Percentiles rank a stretch among this genome's conserved stretches.
Evolutionary conservation across 2,329 filamentous ascomycete genomes (phyloP).

Genomic region (Clathrospora elynae): DNA sequence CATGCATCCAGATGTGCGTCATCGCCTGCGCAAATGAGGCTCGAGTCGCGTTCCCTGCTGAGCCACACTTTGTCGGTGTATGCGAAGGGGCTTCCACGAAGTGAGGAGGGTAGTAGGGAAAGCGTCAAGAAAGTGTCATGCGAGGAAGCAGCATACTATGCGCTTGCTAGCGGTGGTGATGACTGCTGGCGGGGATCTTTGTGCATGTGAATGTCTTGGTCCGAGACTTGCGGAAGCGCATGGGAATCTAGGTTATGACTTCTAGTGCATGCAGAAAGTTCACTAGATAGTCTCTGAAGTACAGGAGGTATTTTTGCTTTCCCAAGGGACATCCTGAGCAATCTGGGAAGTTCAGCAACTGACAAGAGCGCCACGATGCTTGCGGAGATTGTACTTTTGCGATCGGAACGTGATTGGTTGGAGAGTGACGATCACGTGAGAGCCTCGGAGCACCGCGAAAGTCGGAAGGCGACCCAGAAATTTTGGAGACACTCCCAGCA

Average conservation of each 20-base stretch:
- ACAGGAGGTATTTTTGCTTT: neutral
- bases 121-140: conserved; percentile 5
- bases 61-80: conserved; percentile 16
- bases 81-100: neutral
- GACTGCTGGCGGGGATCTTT: conserved; percentile 22
- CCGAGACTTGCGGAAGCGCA: conserved; percentile 21
- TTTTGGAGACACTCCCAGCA: conserved; percentile 27
- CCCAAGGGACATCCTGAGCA: neutral
- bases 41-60: conserved; percentile 24
- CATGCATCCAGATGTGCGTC: conserved; percentile 49
- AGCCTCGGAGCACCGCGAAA: conserved; percentile 27
- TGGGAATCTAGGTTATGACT: conserved; percentile 2
- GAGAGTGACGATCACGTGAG: conserved; percentile 29
- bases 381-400: conserved; percentile 26
- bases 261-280: too few species aligned
- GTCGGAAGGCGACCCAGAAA: conserved; percentile 37
- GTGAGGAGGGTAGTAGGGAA: neutral
- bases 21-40: conserved; percentile 38
- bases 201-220: conserved; percentile 38
- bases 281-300: too few species aligned
- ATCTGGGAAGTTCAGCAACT: conserved; percentile 1
- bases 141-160: conserved; percentile 19
- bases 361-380: conserved; percentile 2
- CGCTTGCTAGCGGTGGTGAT: conserved; percentile 18
- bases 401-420: conserved; percentile 42